Evolutionary conservation across 2,329 filamentous ascomycete genomes (phyloP).

Genomic region (Biscogniauxia mediterranea): DNA sequence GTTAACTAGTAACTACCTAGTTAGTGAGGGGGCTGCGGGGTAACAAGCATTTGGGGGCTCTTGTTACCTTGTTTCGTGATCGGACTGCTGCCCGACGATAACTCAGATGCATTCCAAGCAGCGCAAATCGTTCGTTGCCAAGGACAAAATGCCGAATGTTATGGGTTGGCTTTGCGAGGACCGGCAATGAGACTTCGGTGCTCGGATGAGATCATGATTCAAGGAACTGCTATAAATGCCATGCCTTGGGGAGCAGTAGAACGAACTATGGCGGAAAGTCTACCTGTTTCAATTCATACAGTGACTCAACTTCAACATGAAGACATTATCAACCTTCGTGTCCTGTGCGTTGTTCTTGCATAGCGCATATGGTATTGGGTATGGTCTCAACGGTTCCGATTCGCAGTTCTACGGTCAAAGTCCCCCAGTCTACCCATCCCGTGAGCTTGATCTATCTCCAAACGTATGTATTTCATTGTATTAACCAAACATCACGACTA

Average conservation of each 20-base stretch:
- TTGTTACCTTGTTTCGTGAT: too few species aligned
- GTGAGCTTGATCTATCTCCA: constrained; percentile 1
- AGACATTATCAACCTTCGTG: not conserved
- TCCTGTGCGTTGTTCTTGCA: constrained; percentile 3
- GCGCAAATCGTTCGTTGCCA: too few species aligned
- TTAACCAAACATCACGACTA: not conserved
- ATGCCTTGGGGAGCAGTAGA: not conserved
- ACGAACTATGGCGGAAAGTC: not conserved
- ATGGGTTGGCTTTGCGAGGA: too few species aligned
- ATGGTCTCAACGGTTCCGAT: constrained; percentile 8
- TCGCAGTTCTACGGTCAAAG: constrained; percentile 9
- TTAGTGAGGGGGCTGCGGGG: too few species aligned
- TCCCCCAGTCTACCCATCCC: constrained; percentile 6
- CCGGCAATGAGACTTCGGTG: too few species aligned
- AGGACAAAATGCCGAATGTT: too few species aligned
- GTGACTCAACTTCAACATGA: not conserved
- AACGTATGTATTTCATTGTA: not conserved
- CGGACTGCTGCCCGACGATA: too few species aligned
- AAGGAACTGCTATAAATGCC: not conserved
- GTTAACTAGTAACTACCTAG: too few species aligned
- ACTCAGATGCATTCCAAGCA: too few species aligned
- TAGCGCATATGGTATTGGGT: not conserved
- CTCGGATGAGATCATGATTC: too few species aligned
- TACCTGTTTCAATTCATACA: not conserved
- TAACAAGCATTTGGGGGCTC: too few species aligned